Evolutionary conservation across 192 early-diverging fungal genomes (phyloP).

Genomic region (Chytriomyces sp.): DNA sequence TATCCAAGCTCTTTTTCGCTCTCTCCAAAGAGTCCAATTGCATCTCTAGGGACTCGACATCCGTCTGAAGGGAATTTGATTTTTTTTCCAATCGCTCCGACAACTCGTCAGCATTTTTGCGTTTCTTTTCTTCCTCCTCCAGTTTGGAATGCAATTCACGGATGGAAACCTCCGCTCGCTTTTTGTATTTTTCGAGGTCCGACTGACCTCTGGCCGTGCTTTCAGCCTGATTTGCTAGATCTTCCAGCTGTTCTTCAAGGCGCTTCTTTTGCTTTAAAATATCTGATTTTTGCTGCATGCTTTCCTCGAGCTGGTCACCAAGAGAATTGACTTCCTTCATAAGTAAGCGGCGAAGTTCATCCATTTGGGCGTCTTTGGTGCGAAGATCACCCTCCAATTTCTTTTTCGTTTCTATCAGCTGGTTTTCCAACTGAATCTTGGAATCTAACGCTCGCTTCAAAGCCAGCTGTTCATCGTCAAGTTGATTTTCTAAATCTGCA

Average conservation of each 20-base stretch:
- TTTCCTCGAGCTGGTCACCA: constrained; percentile 58
- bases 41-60: constrained; percentile 64
- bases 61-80: constrained; percentile 61
- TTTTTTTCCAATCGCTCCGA: constrained; percentile 73
- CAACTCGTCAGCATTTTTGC: constrained; percentile 69
- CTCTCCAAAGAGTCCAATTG: constrained; percentile 62
- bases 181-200: constrained; percentile 68
- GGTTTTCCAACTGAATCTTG: constrained; percentile 59
- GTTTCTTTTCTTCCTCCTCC: constrained; percentile 64
- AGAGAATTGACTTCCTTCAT: constrained; percentile 64
- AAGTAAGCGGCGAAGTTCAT: constrained; percentile 74
- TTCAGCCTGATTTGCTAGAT: constrained; percentile 56
- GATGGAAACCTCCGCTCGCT: constrained; percentile 56
- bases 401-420: constrained; percentile 69
- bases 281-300: constrained; percentile 56
- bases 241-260: constrained; percentile 66
- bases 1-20: constrained; percentile 65
- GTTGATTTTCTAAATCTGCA: constrained; percentile 60
- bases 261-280: constrained; percentile 60
- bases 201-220: constrained; percentile 63
- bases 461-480: constrained; percentile 63
- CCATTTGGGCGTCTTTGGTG: constrained; percentile 67
- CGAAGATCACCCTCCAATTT: constrained; percentile 59
- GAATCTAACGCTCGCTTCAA: constrained; percentile 62
- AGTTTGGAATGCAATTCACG: constrained; percentile 55